Conservation (phyloP, 73 alveolate genomes). For the Tetrahymena thermophila region DNA sequence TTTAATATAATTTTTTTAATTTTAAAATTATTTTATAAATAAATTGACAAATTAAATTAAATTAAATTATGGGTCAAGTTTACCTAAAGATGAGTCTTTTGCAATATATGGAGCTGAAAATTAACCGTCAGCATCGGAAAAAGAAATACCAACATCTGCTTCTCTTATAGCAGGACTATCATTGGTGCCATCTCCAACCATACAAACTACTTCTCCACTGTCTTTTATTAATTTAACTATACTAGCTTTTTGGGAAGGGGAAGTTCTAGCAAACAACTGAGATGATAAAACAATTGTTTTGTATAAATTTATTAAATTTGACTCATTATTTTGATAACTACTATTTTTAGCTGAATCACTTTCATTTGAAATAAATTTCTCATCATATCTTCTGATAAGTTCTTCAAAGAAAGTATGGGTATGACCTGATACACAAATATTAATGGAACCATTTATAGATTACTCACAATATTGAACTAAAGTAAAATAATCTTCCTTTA, state of each 20-base stretch:
- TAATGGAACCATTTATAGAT: not conserved
- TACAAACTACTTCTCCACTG: conserved; percentile 51
- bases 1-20: too few species aligned
- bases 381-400: not conserved
- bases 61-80: not conserved
- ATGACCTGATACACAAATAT: not conserved
- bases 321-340: not conserved
- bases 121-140: conserved; percentile 38
- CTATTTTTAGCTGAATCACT: not conserved
- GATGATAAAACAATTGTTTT: conserved; percentile 44
- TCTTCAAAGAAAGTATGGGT: not conserved
- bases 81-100: not conserved
- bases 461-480: not conserved
- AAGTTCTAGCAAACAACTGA: conserved; percentile 76
- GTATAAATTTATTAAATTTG: not conserved
- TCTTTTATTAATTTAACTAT: conserved; percentile 63
- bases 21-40: too few species aligned
- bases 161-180: conserved; percentile 85
- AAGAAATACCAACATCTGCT: conserved; percentile 60
- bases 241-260: conserved; percentile 80
- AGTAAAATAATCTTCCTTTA: not conserved
- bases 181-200: conserved; percentile 93
- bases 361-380: not conserved
- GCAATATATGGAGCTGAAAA: conserved; percentile 41
- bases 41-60: too few species aligned